These are phyloP conservation scores for Carallia brachiata DNA, from an alignment of 345 rosid species.

Conservation along the genomic window DNA sequence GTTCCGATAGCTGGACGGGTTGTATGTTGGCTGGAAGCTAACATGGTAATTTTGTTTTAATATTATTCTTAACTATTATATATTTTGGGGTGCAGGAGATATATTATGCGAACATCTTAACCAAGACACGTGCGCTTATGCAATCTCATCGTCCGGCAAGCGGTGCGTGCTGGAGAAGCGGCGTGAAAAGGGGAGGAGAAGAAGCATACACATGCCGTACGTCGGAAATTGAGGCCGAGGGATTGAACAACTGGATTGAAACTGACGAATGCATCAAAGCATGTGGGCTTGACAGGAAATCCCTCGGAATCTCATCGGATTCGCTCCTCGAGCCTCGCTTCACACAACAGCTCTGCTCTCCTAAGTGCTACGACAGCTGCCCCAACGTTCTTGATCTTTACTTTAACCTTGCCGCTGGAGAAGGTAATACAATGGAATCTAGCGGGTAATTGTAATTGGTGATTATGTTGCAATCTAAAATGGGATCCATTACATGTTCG, in stretches of 20 bases:
- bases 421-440: slow-evolving; percentile 43
- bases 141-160: slow-evolving; percentile 70
- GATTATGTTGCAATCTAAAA: too few species aligned
- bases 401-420: slow-evolving; percentile 89
- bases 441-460: too few species aligned
- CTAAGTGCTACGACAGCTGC: slow-evolving; percentile 66
- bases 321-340: slow-evolving; percentile 67
- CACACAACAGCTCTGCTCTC: slow-evolving; percentile 63
- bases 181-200: slow-evolving; percentile 52
- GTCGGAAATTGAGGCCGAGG: slow-evolving; percentile 69
- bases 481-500: too few species aligned
- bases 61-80: too few species aligned
- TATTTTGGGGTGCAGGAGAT: slow-evolving; percentile 21
- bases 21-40: too few species aligned
- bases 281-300: slow-evolving; percentile 72
- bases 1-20: too few species aligned
- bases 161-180: slow-evolving; percentile 77
- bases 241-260: slow-evolving; percentile 57
- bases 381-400: slow-evolving; percentile 79
- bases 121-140: slow-evolving; percentile 58
- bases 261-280: slow-evolving; percentile 61
- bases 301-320: slow-evolving; percentile 83
- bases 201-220: slow-evolving; percentile 57
- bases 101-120: slow-evolving; percentile 59
- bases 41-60: too few species aligned